Conservation (phyloP, 2,329 filamentous ascomycete species). For the Aspergillus hiratsukae region DNA sequence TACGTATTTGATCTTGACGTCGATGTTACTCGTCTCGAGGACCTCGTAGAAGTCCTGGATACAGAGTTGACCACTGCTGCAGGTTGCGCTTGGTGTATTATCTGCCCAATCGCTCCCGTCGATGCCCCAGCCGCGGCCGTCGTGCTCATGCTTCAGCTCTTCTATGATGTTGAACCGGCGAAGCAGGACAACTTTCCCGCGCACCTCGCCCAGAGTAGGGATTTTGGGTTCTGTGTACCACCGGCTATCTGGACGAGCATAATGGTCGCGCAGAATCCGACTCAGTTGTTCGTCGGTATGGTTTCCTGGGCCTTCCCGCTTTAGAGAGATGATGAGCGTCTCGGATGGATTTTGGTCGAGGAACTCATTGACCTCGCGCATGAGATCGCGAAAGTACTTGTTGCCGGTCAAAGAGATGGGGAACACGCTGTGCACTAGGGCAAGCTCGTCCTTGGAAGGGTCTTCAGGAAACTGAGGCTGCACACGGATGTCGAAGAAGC, state of each 20-base stretch:
- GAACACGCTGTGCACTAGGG: slow-evolving; percentile 86
- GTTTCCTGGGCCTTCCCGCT: slow-evolving; percentile 81
- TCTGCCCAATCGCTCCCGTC: slow-evolving; percentile 71
- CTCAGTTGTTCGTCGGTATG: slow-evolving; percentile 75
- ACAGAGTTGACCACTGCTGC: slow-evolving; percentile 67
- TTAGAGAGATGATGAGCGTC: slow-evolving; percentile 78
- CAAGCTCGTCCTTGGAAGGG: slow-evolving; percentile 59
- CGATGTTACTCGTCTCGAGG: slow-evolving; percentile 66
- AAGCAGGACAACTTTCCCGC: slow-evolving; percentile 79
- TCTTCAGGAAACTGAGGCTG: slow-evolving; percentile 58
- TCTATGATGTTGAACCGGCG: slow-evolving; percentile 69
- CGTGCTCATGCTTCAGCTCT: slow-evolving; percentile 39
- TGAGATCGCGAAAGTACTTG: slow-evolving; percentile 72
- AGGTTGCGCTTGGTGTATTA: slow-evolving; percentile 73
- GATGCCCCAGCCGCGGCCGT: slow-evolving; percentile 53
- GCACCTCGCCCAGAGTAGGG: slow-evolving; percentile 71
- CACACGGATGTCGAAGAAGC: slow-evolving; percentile 90
- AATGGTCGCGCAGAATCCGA: slow-evolving; percentile 67
- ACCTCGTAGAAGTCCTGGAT: slow-evolving; percentile 97
- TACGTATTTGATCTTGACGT: slow-evolving; percentile 71
- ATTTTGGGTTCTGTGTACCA: slow-evolving; percentile 79
- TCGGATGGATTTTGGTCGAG: slow-evolving; percentile 74
- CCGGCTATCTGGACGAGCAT: slow-evolving; percentile 52
- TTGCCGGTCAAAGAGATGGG: slow-evolving; percentile 77
- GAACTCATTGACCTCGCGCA: slow-evolving; percentile 69